Conservation (phyloP, 192 early-diverging fungal species). For the Funneliformis mosseae region DNA sequence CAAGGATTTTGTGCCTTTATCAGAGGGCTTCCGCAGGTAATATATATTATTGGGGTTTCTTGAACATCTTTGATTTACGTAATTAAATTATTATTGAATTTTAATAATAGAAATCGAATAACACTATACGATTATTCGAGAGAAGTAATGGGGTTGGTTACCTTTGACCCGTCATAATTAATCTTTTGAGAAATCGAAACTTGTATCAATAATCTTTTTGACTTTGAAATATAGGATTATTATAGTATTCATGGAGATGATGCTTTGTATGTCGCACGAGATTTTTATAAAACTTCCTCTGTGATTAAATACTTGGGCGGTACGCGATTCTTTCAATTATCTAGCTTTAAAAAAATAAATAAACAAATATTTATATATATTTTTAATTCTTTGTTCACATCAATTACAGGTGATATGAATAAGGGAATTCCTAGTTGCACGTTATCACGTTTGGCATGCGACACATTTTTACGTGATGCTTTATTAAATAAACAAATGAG, state of each 20-base stretch:
- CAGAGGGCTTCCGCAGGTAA: conserved; percentile 53
- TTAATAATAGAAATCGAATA: conserved; percentile 49
- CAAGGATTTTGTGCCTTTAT: conserved; percentile 57
- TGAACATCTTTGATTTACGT: not conserved
- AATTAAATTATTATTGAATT: not conserved
- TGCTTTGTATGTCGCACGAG: conserved; percentile 82
- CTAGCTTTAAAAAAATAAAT: not conserved
- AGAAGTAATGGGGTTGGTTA: conserved; percentile 58
- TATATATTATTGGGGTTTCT: not conserved
- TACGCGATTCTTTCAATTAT: conserved; percentile 17
- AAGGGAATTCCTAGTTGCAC: conserved; percentile 76
- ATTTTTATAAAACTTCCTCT: conserved; percentile 88
- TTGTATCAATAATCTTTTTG: not conserved
- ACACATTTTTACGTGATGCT: conserved; percentile 78
- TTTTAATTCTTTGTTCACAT: not conserved
- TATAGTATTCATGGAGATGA: conserved; percentile 91
- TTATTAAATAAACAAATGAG: conserved; percentile 72
- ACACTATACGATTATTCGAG: conserved; percentile 73
- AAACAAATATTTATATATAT: not conserved
- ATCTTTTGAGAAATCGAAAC: not conserved
- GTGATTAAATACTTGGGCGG: conserved; percentile 90
- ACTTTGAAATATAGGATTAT: conserved; percentile 55
- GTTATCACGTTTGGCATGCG: conserved; percentile 76
- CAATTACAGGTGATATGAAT: conserved; percentile 44
- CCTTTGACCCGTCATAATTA: not conserved